These are phyloP conservation scores for Fremontodendron californicum DNA, from an alignment of 345 rosid genomes.

Conservation along the genomic window DNA sequence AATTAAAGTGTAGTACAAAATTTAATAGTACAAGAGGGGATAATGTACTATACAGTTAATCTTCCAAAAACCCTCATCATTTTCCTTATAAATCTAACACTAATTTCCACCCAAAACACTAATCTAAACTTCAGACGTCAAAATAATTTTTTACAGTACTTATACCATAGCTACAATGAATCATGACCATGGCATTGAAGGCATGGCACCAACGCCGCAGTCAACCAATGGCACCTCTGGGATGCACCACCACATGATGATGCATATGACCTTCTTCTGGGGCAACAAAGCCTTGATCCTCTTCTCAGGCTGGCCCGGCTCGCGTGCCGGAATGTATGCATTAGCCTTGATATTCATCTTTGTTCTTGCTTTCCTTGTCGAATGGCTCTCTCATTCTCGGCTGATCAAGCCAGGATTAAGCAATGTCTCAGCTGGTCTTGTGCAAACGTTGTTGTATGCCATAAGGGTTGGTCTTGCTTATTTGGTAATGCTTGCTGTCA, in stretches of 20 bases:
- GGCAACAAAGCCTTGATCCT: slow-evolving; percentile 34
- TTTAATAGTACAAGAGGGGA: neutral
- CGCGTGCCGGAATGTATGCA: slow-evolving; percentile 28
- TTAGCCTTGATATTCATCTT: slow-evolving; percentile 35
- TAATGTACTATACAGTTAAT: neutral
- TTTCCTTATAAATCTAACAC: too few relatives aligned
- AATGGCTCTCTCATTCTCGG: slow-evolving; percentile 31
- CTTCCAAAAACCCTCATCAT: neutral
- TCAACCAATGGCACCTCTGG: slow-evolving; percentile 25
- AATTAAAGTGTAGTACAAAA: neutral
- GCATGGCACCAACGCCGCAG: slow-evolving; percentile 13
- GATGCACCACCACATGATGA: slow-evolving; percentile 26
- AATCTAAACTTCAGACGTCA: too few relatives aligned
- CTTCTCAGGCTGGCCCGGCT: slow-evolving; percentile 43
- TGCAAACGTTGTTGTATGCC: slow-evolving; percentile 26
- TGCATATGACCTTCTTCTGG: slow-evolving; percentile 50
- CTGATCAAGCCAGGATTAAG: slow-evolving; percentile 16
- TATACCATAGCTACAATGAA: neutral
- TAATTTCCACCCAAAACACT: neutral
- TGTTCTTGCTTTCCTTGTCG: slow-evolving; percentile 22
- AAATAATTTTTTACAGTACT: neutral
- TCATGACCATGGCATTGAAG: slow-evolving; percentile 14
- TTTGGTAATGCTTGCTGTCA: slow-evolving; percentile 41
- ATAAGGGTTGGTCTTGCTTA: slow-evolving; percentile 34
- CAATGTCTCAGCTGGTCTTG: slow-evolving; percentile 16